phyloP scores from a whole-genome alignment of 129 eudicot genomes.

The Chrysanthemum makinoi region DNA sequence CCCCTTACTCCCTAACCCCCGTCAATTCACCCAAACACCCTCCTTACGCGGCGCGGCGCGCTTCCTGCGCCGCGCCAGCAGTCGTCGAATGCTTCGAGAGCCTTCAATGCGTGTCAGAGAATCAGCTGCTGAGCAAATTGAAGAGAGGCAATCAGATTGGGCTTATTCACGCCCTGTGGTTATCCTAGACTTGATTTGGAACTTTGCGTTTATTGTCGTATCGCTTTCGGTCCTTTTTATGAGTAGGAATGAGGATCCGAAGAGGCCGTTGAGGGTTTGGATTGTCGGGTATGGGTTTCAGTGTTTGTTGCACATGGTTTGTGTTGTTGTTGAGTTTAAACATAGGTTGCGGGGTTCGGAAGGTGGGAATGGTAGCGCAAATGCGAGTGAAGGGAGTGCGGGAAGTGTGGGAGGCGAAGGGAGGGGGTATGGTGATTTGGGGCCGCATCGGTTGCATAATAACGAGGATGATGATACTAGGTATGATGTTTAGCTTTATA shows the following conservation, averaged over 20 bases:
- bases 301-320: conserved; percentile 78
- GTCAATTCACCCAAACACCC: conserved; percentile 38
- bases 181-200: conserved; percentile 62
- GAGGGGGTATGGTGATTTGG: conserved; percentile 29
- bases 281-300: conserved; percentile 59
- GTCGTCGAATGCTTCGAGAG: conserved; percentile 65
- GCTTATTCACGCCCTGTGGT: conserved; percentile 73
- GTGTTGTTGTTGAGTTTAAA: conserved; percentile 62
- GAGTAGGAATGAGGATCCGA: conserved; percentile 52
- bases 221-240: conserved; percentile 43
- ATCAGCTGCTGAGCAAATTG: conserved; percentile 75
- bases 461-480: conserved; percentile 50
- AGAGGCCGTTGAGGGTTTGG: conserved; percentile 76
- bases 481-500: conserved; percentile 18
- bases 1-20: conserved; percentile 48
- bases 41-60: conserved; percentile 70
- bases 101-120: conserved; percentile 77
- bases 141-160: conserved; percentile 83
- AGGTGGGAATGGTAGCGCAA: conserved; percentile 25
- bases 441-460: conserved; percentile 24
- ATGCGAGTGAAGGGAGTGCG: conserved; percentile 22
- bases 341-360: conserved; percentile 35
- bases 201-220: conserved; percentile 53
- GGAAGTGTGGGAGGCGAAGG: conserved; percentile 53
- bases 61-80: conserved; percentile 69